phyloP scores from a whole-genome alignment of 148 eudicot genomes.

The Rheum nobile region DNA sequence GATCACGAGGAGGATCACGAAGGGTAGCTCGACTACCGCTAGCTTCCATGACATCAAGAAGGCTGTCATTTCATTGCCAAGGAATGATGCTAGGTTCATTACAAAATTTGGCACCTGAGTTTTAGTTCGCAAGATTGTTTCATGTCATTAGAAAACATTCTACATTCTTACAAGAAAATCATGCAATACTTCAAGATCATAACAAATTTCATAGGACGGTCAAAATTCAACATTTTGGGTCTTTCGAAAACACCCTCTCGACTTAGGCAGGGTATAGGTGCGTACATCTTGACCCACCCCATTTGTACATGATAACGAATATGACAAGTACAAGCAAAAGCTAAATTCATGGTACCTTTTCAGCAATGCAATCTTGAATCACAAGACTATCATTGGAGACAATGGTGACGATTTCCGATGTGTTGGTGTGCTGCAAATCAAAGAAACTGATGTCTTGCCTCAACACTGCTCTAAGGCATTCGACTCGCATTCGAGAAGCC shows the following conservation, averaged over 20 bases:
- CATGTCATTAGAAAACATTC: too few relatives aligned
- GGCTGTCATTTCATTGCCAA: constrained; percentile 17
- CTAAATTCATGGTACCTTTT: constrained; percentile 15
- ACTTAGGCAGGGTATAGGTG: too few relatives aligned
- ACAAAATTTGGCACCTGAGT: constrained; percentile 25
- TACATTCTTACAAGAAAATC: too few relatives aligned
- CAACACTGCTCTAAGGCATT: constrained; percentile 24
- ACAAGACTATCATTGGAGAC: constrained; percentile 25
- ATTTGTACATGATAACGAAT: constrained; percentile 14
- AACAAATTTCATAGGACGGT: too few relatives aligned
- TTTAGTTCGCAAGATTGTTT: not conserved
- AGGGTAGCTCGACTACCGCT: constrained; percentile 22
- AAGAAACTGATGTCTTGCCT: constrained; percentile 31
- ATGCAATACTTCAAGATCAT: too few relatives aligned
- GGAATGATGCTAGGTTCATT: constrained; percentile 16
- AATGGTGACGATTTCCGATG: constrained; percentile 23
- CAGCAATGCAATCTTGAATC: constrained; percentile 29
- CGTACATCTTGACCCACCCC: too few relatives aligned
- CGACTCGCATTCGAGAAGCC: constrained; percentile 20
- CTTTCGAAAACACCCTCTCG: too few relatives aligned
- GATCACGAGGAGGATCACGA: constrained; percentile 18
- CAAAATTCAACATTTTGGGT: not conserved
- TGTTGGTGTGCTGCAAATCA: constrained; percentile 19
- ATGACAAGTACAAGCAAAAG: not conserved
- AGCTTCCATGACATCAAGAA: constrained; percentile 25